These are phyloP conservation scores for Ceratocystis diversiconidia DNA, from an alignment of 2,329 filamentous ascomycete species.

Conservation along the genomic window DNA sequence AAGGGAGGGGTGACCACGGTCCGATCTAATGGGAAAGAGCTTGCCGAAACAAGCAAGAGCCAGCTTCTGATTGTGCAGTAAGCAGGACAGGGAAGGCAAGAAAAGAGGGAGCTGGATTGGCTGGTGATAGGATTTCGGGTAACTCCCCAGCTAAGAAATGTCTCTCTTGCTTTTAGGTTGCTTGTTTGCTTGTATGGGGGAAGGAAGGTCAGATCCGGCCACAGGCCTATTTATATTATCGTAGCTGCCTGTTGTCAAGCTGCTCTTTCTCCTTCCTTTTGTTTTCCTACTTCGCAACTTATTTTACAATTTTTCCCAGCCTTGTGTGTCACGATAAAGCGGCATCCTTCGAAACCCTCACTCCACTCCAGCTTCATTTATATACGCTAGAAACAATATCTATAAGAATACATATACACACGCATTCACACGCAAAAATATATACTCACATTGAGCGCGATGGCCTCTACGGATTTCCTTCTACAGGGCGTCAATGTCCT, in stretches of 20 bases:
- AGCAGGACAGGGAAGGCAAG: neutral
- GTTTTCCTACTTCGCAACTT: neutral
- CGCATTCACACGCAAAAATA: constrained; percentile 20
- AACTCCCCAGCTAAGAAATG: neutral
- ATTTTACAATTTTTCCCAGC: neutral
- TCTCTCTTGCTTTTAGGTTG: neutral
- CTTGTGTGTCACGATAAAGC: neutral
- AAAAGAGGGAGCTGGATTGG: neutral
- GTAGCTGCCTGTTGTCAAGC: neutral
- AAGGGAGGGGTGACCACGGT: constrained; percentile 6
- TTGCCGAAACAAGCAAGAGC: constrained; percentile 12
- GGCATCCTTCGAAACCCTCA: neutral
- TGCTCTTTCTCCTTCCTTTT: neutral
- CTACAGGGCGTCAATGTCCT: constrained; percentile 81
- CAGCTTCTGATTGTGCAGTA: constrained; percentile 4
- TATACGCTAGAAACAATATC: no score
- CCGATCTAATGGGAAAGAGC: neutral
- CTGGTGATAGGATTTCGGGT: neutral
- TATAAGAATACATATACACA: no score
- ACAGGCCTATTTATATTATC: constrained; percentile 7
- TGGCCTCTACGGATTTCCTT: constrained; percentile 59
- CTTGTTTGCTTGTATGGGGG: neutral
- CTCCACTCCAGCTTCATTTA: neutral
- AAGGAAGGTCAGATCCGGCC: constrained; percentile 1
- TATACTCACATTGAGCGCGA: constrained; percentile 25